phyloP scores from a whole-genome alignment of 352 stramenopile genomes.

The Phytopythium montanum region DNA sequence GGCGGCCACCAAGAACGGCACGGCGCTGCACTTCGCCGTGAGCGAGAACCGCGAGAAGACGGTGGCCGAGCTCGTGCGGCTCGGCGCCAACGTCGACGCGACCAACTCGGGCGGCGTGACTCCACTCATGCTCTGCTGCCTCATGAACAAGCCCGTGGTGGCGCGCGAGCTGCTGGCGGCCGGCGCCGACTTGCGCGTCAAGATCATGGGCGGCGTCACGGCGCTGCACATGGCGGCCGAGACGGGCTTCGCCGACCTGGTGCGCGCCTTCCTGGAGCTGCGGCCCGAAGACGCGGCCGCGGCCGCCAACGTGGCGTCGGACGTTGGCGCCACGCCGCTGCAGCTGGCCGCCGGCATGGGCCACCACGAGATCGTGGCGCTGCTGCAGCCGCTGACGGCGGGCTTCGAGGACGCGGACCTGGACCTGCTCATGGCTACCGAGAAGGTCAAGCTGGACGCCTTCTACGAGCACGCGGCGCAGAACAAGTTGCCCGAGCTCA shows the following conservation, averaged over 20 bases:
- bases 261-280: conserved; percentile 48
- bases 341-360: conserved; percentile 74
- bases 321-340: conserved; percentile 59
- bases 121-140: conserved; percentile 65
- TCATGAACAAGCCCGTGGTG: conserved; percentile 76
- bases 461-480: conserved; percentile 48
- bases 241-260: conserved; percentile 58
- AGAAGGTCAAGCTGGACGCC: conserved; percentile 59
- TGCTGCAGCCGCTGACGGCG: conserved; percentile 59
- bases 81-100: conserved; percentile 61
- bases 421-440: conserved; percentile 50
- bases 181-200: conserved; percentile 41
- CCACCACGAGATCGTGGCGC: conserved; percentile 54
- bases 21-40: conserved; percentile 73
- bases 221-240: conserved; percentile 75
- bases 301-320: conserved; percentile 54
- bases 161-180: conserved; percentile 51
- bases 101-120: conserved; percentile 67
- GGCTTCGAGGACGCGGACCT: conserved; percentile 55
- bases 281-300: conserved; percentile 40
- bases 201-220: conserved; percentile 62
- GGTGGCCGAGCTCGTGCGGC: conserved; percentile 50
- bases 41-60: conserved; percentile 81
- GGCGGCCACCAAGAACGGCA: conserved; percentile 65
- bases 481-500: conserved; percentile 21